Evolutionary conservation across 2,329 filamentous ascomycete genomes (phyloP), one percentile per base, ranked within the genome.

Genomic region (Botrytis deweyae): DNA sequence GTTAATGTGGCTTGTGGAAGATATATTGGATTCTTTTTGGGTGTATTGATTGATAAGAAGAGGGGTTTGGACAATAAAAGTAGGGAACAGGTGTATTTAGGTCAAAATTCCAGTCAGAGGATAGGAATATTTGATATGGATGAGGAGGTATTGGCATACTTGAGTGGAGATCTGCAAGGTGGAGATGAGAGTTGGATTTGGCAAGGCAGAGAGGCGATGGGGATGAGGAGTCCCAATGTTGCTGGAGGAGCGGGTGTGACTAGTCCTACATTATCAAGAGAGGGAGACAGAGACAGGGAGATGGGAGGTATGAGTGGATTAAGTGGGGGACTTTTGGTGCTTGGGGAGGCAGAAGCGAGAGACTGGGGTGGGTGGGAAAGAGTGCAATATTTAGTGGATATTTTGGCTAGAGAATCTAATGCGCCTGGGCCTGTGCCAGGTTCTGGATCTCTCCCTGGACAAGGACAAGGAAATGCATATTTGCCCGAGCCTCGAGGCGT

Each of bases 71-170:
- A 77, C 81, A 0, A 79, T 78, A 4, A 77, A 75, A 14, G 75
- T 74, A 49, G 74, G 67, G 68, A 73, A 62, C 14, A 77, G 76
- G 44, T 68, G 16, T 68, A 55, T 42, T 40, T 58, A 3, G 33
- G 65, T 20, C 49, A 40, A 8, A 40, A 42, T 58, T 14, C 40
- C 5, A 25, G 25, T 40, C 49, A 40, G 5, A 40, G 65, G 33
- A 7, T 74, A 16, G 70, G 74, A 18, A 75, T 76, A 18, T 73
- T 74, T 12, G 78, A 79, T 22, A 68, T 80, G 73, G 95, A 99
- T 79, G 95, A 98, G 80, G 95, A 98, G 81, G 88, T 98, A 78
- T 84, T 98, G 42, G 93, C 91, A 0, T 97, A 97, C 79, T 90
- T 93, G 1, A 95, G 93, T 44, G 93, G 91, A 0, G 96, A 98